Percentiles rank a stretch among this genome's conserved stretches.
Conservation (phyloP, 495 filamentous ascomycete genomes). For the Peziza echinospora region DNA sequence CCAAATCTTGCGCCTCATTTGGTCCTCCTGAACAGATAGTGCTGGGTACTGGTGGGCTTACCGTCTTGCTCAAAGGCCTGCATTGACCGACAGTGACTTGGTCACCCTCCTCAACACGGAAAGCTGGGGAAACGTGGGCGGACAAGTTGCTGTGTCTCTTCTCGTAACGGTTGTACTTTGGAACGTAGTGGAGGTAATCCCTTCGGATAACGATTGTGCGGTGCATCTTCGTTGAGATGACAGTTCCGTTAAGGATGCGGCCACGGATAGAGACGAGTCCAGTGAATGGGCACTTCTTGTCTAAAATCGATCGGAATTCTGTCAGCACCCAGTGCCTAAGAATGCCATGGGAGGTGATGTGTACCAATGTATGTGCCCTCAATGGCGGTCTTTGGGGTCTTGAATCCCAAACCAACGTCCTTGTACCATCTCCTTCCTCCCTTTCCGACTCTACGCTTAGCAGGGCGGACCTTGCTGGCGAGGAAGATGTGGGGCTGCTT, state of each 20-base stretch:
- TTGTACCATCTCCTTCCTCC: slow-evolving; percentile 93
- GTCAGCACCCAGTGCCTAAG: slow-evolving; percentile 5
- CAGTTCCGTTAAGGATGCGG: slow-evolving; percentile 96
- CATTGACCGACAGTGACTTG: slow-evolving; percentile 98
- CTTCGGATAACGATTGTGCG: slow-evolving; percentile 96
- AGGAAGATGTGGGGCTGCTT: slow-evolving; percentile 99
- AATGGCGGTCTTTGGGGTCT: slow-evolving; percentile 92
- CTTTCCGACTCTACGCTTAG: slow-evolving; percentile 67
- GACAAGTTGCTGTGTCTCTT: slow-evolving; percentile 99
- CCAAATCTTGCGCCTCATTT: no score
- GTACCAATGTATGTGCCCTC: slow-evolving; percentile 98
- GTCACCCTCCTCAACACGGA: slow-evolving; percentile 99
- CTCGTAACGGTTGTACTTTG: slow-evolving; percentile 98
- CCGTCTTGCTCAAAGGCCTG: slow-evolving; percentile 94
- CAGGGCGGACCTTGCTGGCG: slow-evolving; percentile 66
- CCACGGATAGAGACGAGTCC: slow-evolving; percentile 95
- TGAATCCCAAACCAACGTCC: slow-evolving; percentile 96
- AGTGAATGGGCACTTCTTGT: slow-evolving; percentile 99
- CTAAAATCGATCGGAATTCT: slow-evolving; percentile 31
- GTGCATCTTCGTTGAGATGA: slow-evolving; percentile 99
- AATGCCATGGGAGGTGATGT: no score
- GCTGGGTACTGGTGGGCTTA: no score
- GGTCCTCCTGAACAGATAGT: no score
- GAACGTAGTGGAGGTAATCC: slow-evolving; percentile 99
- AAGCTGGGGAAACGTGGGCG: slow-evolving; percentile 94